phyloP scores from a whole-genome alignment of 176 grass and related monocot species.

The Microstegium vimineum region DNA sequence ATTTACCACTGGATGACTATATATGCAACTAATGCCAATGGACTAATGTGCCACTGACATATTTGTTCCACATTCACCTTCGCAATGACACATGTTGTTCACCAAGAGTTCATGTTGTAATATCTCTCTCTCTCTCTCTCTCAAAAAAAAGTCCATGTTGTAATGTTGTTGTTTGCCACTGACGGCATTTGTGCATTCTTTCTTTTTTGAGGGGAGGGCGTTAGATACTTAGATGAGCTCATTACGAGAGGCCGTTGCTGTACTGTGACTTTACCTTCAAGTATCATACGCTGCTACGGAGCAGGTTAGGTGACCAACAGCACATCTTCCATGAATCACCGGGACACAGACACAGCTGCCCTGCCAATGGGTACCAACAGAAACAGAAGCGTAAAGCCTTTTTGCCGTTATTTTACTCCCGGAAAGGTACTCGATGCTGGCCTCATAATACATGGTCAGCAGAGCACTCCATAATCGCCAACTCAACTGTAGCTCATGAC shows the following conservation, averaged over 20 bases:
- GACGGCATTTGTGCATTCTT: neutral
- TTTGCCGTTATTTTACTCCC: conserved; percentile 38
- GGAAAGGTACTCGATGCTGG: conserved; percentile 31
- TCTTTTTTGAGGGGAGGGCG: no score
- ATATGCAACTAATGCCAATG: neutral
- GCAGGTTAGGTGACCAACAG: conserved; percentile 32
- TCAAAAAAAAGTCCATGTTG: neutral
- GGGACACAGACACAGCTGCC: neutral
- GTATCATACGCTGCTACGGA: conserved; percentile 49
- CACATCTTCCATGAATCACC: conserved; percentile 6
- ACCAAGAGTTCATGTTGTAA: neutral
- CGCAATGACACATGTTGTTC: neutral
- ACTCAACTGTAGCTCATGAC: conserved; percentile 31
- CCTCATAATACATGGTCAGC: conserved; percentile 15
- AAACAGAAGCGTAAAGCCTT: conserved; percentile 42
- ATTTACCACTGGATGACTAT: neutral
- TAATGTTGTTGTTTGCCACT: neutral
- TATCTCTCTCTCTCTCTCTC: no score
- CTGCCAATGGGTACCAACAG: neutral
- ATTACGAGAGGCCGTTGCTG: neutral
- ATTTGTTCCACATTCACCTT: neutral
- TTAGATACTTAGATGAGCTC: conserved; percentile 1
- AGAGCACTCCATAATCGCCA: conserved; percentile 32
- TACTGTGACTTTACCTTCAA: conserved; percentile 38
- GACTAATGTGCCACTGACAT: neutral